Evolutionary conservation across 805 yeast species (phyloP).

Genomic region (Gaillardinia entomophila): DNA sequence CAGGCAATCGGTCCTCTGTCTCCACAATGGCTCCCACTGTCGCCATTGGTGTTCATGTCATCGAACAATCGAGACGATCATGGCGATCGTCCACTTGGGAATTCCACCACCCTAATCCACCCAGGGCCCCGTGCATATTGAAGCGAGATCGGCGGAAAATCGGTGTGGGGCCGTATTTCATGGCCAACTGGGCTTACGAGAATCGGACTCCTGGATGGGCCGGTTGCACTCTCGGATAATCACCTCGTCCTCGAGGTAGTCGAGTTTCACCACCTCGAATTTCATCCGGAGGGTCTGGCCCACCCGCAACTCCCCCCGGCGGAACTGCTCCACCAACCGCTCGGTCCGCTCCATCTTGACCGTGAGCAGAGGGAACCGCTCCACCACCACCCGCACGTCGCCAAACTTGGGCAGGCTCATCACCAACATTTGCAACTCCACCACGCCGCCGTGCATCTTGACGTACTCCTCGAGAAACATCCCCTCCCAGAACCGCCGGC

Average conservation of each 20-base stretch:
- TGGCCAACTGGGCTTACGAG: no score
- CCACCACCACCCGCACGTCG: slow-evolving; percentile 17
- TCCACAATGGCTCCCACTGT: no score
- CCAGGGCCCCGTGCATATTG: no score
- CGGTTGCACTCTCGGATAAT: no score
- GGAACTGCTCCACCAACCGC: slow-evolving; percentile 12
- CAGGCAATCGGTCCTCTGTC: no score
- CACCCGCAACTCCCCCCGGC: slow-evolving; percentile 12
- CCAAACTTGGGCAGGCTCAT: slow-evolving; percentile 20
- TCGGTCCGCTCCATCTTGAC: slow-evolving; percentile 17
- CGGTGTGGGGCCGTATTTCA: no score
- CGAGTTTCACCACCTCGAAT: slow-evolving; percentile 19
- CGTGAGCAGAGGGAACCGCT: slow-evolving; percentile 18
- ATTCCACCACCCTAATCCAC: no score
- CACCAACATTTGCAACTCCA: slow-evolving; percentile 2
- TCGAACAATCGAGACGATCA: no score
- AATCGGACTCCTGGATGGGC: no score
- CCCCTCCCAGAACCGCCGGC: slow-evolving; percentile 34
- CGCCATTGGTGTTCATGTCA: no score
- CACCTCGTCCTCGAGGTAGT: slow-evolving; percentile 28
- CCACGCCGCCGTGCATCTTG: slow-evolving; percentile 13
- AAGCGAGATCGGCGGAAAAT: no score
- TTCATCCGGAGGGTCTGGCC: slow-evolving; percentile 16
- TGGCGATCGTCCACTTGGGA: no score
- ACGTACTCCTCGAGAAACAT: slow-evolving; percentile 25